These are phyloP conservation scores for Turritis glabra DNA, from an alignment of 345 rosid genomes.

Conservation along the genomic window DNA sequence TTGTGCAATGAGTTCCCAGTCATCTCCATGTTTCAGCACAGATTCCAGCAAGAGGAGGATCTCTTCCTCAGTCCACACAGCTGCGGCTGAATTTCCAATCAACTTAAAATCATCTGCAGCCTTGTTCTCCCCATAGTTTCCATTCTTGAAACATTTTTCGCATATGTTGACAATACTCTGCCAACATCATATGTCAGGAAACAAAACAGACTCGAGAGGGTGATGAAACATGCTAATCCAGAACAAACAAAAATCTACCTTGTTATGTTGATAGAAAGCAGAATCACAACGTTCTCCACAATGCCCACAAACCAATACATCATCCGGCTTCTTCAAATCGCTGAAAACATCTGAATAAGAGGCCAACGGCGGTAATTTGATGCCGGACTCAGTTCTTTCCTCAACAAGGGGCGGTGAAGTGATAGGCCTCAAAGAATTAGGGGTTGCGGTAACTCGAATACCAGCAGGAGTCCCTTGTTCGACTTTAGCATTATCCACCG, in stretches of 20 bases:
- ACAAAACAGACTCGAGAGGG: neutral
- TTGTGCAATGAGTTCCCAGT: constrained; percentile 92
- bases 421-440: constrained; percentile 64
- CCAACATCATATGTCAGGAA: constrained; percentile 26
- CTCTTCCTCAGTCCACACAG: constrained; percentile 89
- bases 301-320: constrained; percentile 44
- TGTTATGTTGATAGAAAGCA: constrained; percentile 47
- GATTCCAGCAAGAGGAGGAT: constrained; percentile 78
- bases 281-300: constrained; percentile 60
- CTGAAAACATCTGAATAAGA: constrained; percentile 76
- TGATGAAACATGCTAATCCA: neutral
- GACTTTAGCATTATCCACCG: constrained; percentile 43
- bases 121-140: constrained; percentile 61
- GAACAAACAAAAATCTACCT: constrained; percentile 46
- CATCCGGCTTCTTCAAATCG: constrained; percentile 42
- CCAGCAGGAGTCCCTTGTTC: constrained; percentile 78
- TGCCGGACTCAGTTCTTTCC: constrained; percentile 36
- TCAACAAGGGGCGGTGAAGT: constrained; percentile 40
- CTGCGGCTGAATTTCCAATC: constrained; percentile 38
- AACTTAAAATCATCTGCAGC: constrained; percentile 59
- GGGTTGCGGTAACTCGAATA: constrained; percentile 71
- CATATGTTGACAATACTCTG: constrained; percentile 60
- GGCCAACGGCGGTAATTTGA: constrained; percentile 61
- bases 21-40: constrained; percentile 72
- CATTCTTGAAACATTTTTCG: constrained; percentile 59